A percentile compares a stretch with the other conserved stretches of the same genome.
Conservation (phyloP, 2,329 filamentous ascomycete genomes). For the Nemania bipapillata region DNA sequence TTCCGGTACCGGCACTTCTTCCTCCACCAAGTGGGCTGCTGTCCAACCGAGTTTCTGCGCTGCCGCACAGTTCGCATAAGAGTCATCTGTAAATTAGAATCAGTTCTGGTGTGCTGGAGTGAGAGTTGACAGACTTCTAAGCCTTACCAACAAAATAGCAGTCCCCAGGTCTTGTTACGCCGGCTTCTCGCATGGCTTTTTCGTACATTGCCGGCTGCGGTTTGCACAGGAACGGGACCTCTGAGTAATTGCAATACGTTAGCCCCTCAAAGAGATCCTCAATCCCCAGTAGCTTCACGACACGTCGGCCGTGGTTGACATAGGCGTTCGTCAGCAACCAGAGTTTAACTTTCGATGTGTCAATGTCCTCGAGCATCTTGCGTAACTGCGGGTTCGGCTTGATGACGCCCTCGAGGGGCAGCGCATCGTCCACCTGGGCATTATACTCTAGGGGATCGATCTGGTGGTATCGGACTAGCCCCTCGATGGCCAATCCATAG, state of each 20-base stretch:
- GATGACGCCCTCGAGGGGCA: constrained; percentile 87
- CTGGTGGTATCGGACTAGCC: constrained; percentile 90
- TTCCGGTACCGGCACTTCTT: constrained; percentile 71
- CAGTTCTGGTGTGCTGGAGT: not conserved
- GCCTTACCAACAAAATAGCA: constrained; percentile 91
- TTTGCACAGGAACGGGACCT: constrained; percentile 83
- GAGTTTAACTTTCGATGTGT: constrained; percentile 81
- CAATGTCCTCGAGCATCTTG: constrained; percentile 81
- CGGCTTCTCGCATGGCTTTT: constrained; percentile 89
- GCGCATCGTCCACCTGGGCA: constrained; percentile 88
- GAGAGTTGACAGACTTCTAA: not conserved
- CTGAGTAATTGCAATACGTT: constrained; percentile 90
- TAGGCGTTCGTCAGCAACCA: constrained; percentile 99
- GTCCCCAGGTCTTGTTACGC: constrained; percentile 71
- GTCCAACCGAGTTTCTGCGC: constrained; percentile 87
- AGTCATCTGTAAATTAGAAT: constrained; percentile 75
- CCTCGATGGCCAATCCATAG: constrained; percentile 97
- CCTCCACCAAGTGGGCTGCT: constrained; percentile 85
- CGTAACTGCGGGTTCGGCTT: constrained; percentile 80
- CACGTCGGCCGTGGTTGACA: constrained; percentile 83
- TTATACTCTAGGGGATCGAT: constrained; percentile 97
- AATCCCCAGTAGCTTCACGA: constrained; percentile 81
- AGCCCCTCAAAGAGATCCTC: constrained; percentile 94
- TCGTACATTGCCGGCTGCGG: constrained; percentile 83
- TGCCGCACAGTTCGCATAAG: constrained; percentile 79